phyloP scores from a whole-genome alignment of 345 rosid species.

The Lumnitzera littorea region DNA sequence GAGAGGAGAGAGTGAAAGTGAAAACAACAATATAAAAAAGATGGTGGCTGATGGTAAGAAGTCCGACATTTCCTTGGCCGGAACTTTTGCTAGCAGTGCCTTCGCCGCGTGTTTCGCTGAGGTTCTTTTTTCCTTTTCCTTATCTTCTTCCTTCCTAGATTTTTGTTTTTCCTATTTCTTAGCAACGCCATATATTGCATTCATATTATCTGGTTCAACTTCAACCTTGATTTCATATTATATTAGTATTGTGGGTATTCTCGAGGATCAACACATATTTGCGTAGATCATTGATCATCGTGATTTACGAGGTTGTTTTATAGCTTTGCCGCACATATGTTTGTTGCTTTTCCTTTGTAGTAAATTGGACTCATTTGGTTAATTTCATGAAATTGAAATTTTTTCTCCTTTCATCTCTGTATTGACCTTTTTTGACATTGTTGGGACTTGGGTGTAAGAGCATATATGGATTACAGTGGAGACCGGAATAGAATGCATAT shows the following conservation, averaged over 20 bases:
- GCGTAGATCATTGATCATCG: no score
- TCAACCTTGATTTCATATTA: not conserved
- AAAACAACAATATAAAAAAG: not conserved
- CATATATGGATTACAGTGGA: no score
- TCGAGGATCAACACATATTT: no score
- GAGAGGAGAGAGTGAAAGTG: no score
- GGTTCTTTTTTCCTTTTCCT: conserved; percentile 26
- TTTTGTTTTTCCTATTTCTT: not conserved
- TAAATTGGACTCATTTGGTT: no score
- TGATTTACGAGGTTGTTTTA: no score
- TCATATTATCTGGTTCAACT: not conserved
- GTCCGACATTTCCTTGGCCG: conserved; percentile 76
- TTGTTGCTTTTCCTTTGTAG: not conserved
- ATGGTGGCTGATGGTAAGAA: conserved; percentile 85
- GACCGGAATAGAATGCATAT: no score
- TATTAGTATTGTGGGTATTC: not conserved
- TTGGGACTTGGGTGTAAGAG: no score
- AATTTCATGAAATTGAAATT: no score
- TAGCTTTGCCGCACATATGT: not conserved
- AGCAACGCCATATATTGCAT: not conserved
- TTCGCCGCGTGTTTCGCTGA: conserved; percentile 96
- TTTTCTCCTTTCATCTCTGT: no score
- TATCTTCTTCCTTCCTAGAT: not conserved
- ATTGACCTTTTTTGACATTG: no score
- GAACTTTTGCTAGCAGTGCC: conserved; percentile 82